Base-by-base conservation (phyloP, 2,329 filamentous ascomycete genomes). In the Colletotrichum sojae region DNA sequence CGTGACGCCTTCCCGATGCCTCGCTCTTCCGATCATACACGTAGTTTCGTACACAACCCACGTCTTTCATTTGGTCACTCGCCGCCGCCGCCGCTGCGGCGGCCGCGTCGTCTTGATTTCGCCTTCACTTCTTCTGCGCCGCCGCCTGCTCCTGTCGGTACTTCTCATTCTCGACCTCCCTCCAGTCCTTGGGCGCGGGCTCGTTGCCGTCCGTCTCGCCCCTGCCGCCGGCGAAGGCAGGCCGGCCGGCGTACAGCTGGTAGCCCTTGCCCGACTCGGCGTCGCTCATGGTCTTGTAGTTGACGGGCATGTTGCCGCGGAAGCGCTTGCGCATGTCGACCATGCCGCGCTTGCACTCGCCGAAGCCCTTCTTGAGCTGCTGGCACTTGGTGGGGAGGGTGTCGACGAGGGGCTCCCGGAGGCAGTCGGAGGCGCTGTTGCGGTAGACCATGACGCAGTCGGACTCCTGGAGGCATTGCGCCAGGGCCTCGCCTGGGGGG, bases 261-360 rank as follows among this genome's bases (percentile, higher is more conserved):
- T 90, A 89, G 4, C 88, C 87, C 63, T 84, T 82, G 71, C 84
- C 85, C 12, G 83, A 83, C 73, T 93, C 90, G 65, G 88, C 80
- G 73, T 91, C 86, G 77, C 90, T 86, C 75, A 90, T 83, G 68
- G 85, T 82, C 76, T 84, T 85, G 73, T 92, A 89, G 25, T 89
- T 86, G 73, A 97, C 91, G 62, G 96, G 94, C 79, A 94, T 90
- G 84, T 98, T 98, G 67, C 96, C 96, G 64, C 96, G 90, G 83
- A 99, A 98, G 40, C 96, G 92, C 84, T 98, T 98, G 80, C 96
- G 93, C 96, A 99, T 99, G 80, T 99, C 96, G 75, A 98, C 92
- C 90, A 97, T 90, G 73, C 96, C 96, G 73, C 95, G 92, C 78
- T 97, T 97, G 88, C 96, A 99, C 79, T 98, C 94, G 79, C 94